phyloP scores from a whole-genome alignment of 148 eudicot genomes.

The Rhododendron ovatum region DNA sequence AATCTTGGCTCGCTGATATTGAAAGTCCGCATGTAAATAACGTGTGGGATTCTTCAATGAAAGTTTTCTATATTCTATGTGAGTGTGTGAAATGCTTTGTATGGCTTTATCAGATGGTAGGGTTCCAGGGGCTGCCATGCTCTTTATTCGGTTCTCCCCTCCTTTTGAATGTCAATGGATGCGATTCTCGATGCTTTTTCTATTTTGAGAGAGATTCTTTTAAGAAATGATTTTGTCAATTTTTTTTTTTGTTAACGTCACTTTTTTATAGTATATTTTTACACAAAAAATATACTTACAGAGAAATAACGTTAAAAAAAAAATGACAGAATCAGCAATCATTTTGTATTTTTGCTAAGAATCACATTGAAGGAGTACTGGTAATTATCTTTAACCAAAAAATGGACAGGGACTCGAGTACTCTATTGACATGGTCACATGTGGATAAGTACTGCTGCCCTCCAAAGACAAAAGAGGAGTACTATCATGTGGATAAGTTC shows the following conservation, averaged over 20 bases:
- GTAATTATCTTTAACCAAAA: neutral
- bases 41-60: too few species aligned
- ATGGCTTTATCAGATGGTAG: neutral
- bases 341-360: too few species aligned
- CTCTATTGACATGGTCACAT: neutral
- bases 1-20: too few species aligned
- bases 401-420: neutral
- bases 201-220: too few species aligned
- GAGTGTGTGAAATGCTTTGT: neutral
- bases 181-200: slow-evolving; percentile 6
- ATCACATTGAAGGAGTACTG: neutral
- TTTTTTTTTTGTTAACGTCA: neutral
- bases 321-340: too few species aligned
- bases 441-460: neutral
- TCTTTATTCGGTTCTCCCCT: neutral
- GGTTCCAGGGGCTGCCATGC: neutral
- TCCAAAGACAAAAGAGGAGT: too few species aligned
- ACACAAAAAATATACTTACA: too few species aligned
- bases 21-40: too few species aligned
- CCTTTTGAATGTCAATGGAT: slow-evolving; percentile 10
- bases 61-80: too few species aligned
- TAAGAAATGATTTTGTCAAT: neutral
- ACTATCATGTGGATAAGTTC: neutral
- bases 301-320: too few species aligned
- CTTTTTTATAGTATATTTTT: too few species aligned